phyloP scores from a whole-genome alignment of 176 grass and related monocot genomes.

The Saccharum officinarum region DNA sequence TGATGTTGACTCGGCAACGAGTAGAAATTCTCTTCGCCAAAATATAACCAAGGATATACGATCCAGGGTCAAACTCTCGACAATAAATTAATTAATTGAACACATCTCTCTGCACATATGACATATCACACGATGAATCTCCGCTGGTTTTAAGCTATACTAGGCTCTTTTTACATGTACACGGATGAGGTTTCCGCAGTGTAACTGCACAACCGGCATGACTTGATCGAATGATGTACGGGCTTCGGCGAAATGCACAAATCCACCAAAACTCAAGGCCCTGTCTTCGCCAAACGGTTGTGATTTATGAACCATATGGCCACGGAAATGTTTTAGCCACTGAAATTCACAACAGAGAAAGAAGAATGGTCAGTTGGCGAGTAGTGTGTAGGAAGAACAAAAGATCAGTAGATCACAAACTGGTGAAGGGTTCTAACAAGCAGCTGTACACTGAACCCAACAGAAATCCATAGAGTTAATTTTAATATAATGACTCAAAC shows the following conservation, averaged over 20 bases:
- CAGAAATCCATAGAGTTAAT: not conserved
- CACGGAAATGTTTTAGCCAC: conserved; percentile 55
- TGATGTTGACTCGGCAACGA: not conserved
- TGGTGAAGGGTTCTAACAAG: not conserved
- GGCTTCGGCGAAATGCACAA: not conserved
- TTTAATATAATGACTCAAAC: not conserved
- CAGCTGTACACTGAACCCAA: not conserved
- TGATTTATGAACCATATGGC: conserved; percentile 44
- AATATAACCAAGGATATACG: conserved; percentile 25
- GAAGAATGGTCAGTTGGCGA: not conserved
- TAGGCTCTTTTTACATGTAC: conserved; percentile 23
- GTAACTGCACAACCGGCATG: not conserved
- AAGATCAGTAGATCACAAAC: not conserved
- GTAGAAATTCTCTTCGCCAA: not conserved
- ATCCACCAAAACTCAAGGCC: not conserved
- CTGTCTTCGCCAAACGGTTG: not conserved
- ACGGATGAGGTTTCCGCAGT: conserved; percentile 3
- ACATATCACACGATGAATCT: not conserved
- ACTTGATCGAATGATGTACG: not conserved
- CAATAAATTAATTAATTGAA: not conserved
- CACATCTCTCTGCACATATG: not conserved
- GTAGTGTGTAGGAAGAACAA: not conserved
- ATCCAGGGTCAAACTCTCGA: conserved; percentile 8
- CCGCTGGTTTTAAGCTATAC: conserved; percentile 8
- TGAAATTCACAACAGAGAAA: conserved; percentile 38